A percentile compares a stretch with the other conserved stretches of the same genome.
phyloP scores from a whole-genome alignment of 148 eudicot species.

The Dianthus caryophyllus region DNA sequence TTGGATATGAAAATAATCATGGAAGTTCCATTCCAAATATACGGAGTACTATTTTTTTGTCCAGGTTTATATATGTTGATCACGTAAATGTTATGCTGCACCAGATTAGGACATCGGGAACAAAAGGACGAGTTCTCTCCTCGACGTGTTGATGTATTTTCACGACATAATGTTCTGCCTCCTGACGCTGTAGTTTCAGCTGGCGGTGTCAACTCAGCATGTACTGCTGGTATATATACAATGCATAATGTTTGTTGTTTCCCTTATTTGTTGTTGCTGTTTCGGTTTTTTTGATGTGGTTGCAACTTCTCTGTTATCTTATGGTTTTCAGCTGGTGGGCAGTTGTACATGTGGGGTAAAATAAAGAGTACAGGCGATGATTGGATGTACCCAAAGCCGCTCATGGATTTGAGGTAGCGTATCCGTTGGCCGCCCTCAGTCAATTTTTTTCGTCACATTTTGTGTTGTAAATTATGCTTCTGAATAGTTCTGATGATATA shows the following conservation, averaged over 20 bases:
- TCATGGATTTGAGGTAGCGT: slow-evolving; percentile 85
- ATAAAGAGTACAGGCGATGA: slow-evolving; percentile 87
- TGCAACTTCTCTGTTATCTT: neutral
- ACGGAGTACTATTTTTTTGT: too few species aligned
- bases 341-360: slow-evolving; percentile 98
- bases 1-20: too few species aligned
- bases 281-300: too few species aligned
- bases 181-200: slow-evolving; percentile 87
- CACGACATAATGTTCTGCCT: slow-evolving; percentile 77
- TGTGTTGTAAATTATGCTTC: neutral
- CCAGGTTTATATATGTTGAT: slow-evolving; percentile 6
- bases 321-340: slow-evolving; percentile 74
- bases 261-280: neutral
- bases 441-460: neutral
- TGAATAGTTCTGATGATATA: neutral
- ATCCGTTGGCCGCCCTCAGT: neutral
- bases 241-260: neutral
- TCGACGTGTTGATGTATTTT: slow-evolving; percentile 81
- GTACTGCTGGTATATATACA: slow-evolving; percentile 80
- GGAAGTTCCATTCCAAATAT: neutral
- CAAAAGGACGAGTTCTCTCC: slow-evolving; percentile 93
- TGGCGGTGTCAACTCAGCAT: slow-evolving; percentile 74
- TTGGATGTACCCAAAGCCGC: slow-evolving; percentile 98
- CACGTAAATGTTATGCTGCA: neutral
- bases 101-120: slow-evolving; percentile 92